Evolutionary conservation across 345 rosid genomes (phyloP).

Genomic region (Populus alba): DNA sequence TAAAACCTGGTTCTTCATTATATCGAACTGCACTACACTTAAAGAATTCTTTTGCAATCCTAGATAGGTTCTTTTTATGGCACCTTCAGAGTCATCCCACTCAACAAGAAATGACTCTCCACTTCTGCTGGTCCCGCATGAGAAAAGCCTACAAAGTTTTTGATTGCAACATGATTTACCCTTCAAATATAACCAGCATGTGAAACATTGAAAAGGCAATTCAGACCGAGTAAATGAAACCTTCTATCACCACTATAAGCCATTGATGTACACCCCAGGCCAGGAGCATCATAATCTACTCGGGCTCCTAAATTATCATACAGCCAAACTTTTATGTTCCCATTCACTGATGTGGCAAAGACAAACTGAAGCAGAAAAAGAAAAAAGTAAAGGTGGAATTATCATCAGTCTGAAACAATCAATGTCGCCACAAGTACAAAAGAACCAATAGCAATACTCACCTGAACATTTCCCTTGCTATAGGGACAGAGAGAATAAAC

Average conservation of each 20-base stretch:
- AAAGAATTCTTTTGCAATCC: constrained; percentile 25
- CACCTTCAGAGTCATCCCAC: constrained; percentile 31
- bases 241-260: constrained; percentile 80
- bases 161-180: neutral
- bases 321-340: constrained; percentile 89
- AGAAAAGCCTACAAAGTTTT: constrained; percentile 24
- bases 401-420: constrained; percentile 13
- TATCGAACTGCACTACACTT: constrained; percentile 26
- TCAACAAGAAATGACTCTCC: constrained; percentile 32
- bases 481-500: constrained; percentile 69
- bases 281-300: constrained; percentile 88
- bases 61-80: constrained; percentile 16
- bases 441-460: constrained; percentile 16
- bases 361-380: constrained; percentile 50
- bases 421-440: neutral
- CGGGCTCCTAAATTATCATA: constrained; percentile 76
- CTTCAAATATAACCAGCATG: neutral
- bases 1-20: constrained; percentile 17
- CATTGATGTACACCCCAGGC: constrained; percentile 77
- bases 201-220: neutral
- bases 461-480: constrained; percentile 48
- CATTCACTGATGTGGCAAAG: constrained; percentile 77
- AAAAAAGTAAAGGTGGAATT: neutral
- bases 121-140: constrained; percentile 25
- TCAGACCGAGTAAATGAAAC: constrained; percentile 23